Percentiles rank a stretch among this genome's conserved stretches.
Conservation (phyloP, 306 rosid genomes). For the Citrullus amarus region DNA sequence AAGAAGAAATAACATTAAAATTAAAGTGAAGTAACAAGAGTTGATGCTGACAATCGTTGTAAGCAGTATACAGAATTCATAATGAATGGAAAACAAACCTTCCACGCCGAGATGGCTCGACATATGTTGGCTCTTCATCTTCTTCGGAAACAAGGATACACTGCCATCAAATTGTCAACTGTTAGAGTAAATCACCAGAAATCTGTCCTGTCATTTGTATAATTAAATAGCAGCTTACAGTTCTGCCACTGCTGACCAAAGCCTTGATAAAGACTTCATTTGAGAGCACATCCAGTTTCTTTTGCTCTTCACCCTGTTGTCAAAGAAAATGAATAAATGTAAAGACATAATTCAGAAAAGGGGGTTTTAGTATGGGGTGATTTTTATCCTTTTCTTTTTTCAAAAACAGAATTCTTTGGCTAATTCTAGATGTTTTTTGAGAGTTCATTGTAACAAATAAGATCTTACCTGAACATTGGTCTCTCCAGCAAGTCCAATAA, state of each 20-base stretch:
- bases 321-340: background rate
- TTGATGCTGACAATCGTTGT: background rate
- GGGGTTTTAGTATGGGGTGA: background rate
- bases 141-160: conserved; percentile 91
- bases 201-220: conserved; percentile 3
- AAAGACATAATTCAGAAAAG: background rate
- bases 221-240: conserved; percentile 39
- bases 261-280: conserved; percentile 93
- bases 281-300: conserved; percentile 93
- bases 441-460: background rate
- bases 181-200: conserved; percentile 16
- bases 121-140: conserved; percentile 80
- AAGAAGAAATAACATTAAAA: background rate
- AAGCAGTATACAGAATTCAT: background rate
- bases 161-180: conserved; percentile 28
- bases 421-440: background rate
- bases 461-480: conserved; percentile 77
- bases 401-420: background rate
- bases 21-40: background rate
- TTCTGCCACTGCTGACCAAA: conserved; percentile 82
- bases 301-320: conserved; percentile 87
- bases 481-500: conserved; percentile 98
- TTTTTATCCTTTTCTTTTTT: background rate
- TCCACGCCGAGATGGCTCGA: conserved; percentile 56
- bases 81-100: conserved; percentile 17